These are phyloP conservation scores for Aristolochia contorta DNA, from an alignment of 164 flowering plant genomes.

Conservation along the genomic window DNA sequence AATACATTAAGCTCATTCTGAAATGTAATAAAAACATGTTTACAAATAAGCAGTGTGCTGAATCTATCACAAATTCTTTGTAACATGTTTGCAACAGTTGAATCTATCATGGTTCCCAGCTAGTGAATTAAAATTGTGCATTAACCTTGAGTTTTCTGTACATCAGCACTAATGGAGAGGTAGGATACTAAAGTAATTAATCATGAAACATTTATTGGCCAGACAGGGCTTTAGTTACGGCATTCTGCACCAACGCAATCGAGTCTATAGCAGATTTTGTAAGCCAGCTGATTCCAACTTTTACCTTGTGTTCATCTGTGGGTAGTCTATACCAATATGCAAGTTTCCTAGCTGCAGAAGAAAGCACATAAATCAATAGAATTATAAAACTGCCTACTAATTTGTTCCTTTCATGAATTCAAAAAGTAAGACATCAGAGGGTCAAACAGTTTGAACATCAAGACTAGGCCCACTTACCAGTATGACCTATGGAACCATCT, in stretches of 20 bases:
- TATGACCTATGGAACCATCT: constrained; percentile 85
- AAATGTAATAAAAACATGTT: too few relatives aligned
- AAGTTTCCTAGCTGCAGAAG: constrained; percentile 72
- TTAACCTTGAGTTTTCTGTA: too few relatives aligned
- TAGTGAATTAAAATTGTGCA: too few relatives aligned
- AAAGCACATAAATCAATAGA: neutral
- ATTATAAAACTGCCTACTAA: neutral
- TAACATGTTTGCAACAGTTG: too few relatives aligned
- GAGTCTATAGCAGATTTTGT: constrained; percentile 75
- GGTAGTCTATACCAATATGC: constrained; percentile 82
- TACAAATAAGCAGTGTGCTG: too few relatives aligned
- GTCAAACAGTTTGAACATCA: neutral
- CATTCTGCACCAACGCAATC: constrained; percentile 53
- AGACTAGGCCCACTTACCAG: constrained; percentile 31
- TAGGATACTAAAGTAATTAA: neutral
- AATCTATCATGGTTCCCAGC: too few relatives aligned
- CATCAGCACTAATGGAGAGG: neutral
- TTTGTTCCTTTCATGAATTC: neutral
- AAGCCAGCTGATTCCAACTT: constrained; percentile 90
- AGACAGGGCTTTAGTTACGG: constrained; percentile 48
- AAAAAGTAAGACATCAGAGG: neutral
- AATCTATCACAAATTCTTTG: too few relatives aligned
- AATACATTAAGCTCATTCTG: too few relatives aligned
- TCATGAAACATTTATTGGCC: neutral
- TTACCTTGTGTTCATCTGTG: constrained; percentile 83